Conservation (phyloP, 257 asterid species). For the Lycium ferocissimum region DNA sequence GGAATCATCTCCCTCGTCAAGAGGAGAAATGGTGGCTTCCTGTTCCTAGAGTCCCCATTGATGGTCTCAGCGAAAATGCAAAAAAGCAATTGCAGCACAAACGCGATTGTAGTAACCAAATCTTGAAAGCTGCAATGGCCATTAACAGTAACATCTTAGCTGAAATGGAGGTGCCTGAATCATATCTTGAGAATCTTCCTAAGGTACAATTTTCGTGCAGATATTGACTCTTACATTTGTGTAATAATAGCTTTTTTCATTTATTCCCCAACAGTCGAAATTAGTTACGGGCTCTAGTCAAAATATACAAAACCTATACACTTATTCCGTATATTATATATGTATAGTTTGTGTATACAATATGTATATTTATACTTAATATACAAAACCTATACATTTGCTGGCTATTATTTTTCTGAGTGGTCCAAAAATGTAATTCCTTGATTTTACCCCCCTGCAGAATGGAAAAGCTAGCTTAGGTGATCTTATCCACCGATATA, state of each 20-base stretch:
- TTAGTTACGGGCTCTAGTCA: too few relatives aligned
- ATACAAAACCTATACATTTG: too few relatives aligned
- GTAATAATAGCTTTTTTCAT: background rate
- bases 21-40: slow-evolving; percentile 97
- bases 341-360: too few relatives aligned
- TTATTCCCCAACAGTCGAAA: too few relatives aligned
- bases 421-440: too few relatives aligned
- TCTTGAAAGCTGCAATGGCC: slow-evolving; percentile 91
- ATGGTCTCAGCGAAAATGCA: slow-evolving; percentile 67
- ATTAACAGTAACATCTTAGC: slow-evolving; percentile 70
- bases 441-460: slow-evolving; percentile 41
- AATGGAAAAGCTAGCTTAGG: slow-evolving; percentile 74
- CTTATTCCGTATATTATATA: too few relatives aligned
- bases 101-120: slow-evolving; percentile 78
- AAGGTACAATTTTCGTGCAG: slow-evolving; percentile 49
- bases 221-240: background rate
- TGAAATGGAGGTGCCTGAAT: slow-evolving; percentile 82
- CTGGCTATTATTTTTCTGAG: too few relatives aligned
- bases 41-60: slow-evolving; percentile 70
- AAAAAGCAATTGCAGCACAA: slow-evolving; percentile 65
- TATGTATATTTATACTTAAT: too few relatives aligned
- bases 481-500: slow-evolving; percentile 65
- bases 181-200: slow-evolving; percentile 72
- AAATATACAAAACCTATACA: too few relatives aligned
- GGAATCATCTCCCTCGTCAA: slow-evolving; percentile 29